Conservation (phyloP, 176 grass and related monocot genomes). For the Ensete ventricosum region DNA sequence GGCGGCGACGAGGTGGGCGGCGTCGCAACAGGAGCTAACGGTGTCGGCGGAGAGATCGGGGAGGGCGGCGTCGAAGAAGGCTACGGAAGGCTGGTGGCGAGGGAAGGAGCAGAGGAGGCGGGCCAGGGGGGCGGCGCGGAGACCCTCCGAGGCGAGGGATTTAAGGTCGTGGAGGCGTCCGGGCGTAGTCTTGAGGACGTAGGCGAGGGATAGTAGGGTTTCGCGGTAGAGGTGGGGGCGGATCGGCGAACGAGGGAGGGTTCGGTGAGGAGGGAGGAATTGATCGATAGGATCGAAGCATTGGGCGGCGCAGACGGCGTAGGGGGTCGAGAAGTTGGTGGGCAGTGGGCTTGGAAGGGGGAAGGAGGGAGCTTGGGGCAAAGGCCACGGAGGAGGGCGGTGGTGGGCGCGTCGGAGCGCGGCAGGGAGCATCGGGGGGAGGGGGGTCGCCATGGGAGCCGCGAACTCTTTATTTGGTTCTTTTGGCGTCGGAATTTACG, state of each 20-base stretch:
- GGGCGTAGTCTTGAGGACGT: slow-evolving; percentile 12
- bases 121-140: background rate
- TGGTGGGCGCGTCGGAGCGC: slow-evolving; percentile 36
- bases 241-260: background rate
- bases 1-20: slow-evolving; percentile 30
- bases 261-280: slow-evolving; percentile 12
- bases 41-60: slow-evolving; percentile 33
- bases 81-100: background rate
- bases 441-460: slow-evolving; percentile 7
- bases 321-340: background rate
- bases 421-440: slow-evolving; percentile 21
- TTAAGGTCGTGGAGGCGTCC: background rate
- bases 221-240: slow-evolving; percentile 9
- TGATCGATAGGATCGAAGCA: slow-evolving; percentile 14
- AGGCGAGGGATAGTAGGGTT: slow-evolving; percentile 12
- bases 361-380: background rate
- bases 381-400: background rate
- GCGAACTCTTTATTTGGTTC: background rate
- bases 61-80: slow-evolving; percentile 2
- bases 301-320: background rate
- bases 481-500: background rate
- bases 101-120: slow-evolving; percentile 1
- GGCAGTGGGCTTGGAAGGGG: background rate
- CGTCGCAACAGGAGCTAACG: slow-evolving; percentile 21
- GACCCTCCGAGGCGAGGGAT: background rate